These are phyloP conservation scores for Chaetomiaceae sp. DNA, from an alignment of 2,329 filamentous ascomycete species.

Conservation along the genomic window DNA sequence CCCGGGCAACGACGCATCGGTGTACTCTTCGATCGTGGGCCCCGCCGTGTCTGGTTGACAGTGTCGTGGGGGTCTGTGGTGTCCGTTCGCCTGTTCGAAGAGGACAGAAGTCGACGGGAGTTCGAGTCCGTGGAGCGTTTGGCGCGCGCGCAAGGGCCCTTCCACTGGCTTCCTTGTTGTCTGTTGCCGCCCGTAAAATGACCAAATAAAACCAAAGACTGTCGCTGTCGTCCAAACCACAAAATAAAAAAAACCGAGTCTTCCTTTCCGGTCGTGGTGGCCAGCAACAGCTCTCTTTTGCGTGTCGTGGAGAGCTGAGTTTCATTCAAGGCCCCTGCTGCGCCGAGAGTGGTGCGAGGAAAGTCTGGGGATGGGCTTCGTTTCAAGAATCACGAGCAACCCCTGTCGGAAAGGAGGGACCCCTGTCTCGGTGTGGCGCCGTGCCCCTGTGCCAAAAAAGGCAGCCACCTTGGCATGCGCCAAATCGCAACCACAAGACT, in stretches of 20 bases:
- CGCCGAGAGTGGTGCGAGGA: conserved; percentile 18
- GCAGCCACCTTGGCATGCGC: background rate
- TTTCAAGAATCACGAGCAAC: conserved; percentile 26
- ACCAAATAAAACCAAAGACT: background rate
- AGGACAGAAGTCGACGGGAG: conserved; percentile 13
- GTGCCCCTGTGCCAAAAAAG: conserved; percentile 7
- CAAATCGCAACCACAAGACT: conserved; percentile 2
- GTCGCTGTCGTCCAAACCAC: background rate
- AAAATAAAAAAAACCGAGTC: conserved; percentile 4
- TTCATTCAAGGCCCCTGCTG: conserved; percentile 22
- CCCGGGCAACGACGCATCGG: conserved; percentile 20
- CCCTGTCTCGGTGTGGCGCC: conserved; percentile 15
- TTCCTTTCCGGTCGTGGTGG: background rate
- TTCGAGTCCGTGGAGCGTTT: conserved; percentile 2
- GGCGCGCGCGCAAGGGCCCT: background rate
- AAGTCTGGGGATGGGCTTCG: conserved; percentile 21
- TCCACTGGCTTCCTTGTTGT: no score
- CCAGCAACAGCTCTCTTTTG: conserved; percentile 7
- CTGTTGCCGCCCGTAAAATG: background rate
- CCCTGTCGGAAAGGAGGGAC: conserved; percentile 21
- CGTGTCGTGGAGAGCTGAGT: conserved; percentile 11
- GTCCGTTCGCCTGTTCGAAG: conserved; percentile 5
- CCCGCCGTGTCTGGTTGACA: background rate
- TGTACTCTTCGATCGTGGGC: background rate
- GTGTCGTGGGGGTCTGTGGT: background rate